Evolutionary conservation across 495 filamentous ascomycete genomes (phyloP), one percentile per base, ranked within the genome.

Genomic region (Talaromyces thailandensis): DNA sequence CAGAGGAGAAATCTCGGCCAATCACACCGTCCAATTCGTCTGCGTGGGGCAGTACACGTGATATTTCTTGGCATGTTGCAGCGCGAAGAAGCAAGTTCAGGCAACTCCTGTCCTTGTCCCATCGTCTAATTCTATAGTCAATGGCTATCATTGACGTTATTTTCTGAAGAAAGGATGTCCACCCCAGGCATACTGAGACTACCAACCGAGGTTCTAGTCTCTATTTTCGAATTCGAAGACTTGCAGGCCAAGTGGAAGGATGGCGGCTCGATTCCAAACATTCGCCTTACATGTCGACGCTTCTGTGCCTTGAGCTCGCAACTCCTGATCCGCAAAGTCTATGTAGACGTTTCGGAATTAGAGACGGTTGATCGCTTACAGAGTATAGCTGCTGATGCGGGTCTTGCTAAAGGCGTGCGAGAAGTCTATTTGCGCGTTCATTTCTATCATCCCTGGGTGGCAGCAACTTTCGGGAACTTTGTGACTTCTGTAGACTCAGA

Each of bases 361-460:
- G 43, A 48, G 43, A 48, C 43, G 3, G n/a, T 48, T 21, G 43
- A 48, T 48, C 43, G 43, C n/a, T 48, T 48, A 48, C 43, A 48
- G n/a, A 21, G n/a, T n/a, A 48, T 48, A 48, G 43, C 43, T 48
- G 43, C 43, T 21, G 43, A 48, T 21, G 43, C 43, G 5, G 43
- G 43, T 21, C 43, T 48, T 7, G 1, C 43, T 4, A 48, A 48
- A 21, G 43, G 43, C n/a, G 43, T 48, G 7, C 43, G 43, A 21
- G 43, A 48, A 48, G 28, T 58, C n/a, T 23, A 58, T 40, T 21
- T 58, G 11, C 56, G 56, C 9, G 4, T 58, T 32, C 31, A 58
- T 40, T 58, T 58, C 32, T 58, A 58, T 58, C 56, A 58, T 58
- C 18, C 56, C 32, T 58, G 56, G 56, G 56, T 58, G 16, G 56